These are phyloP conservation scores for Microglena sp. DNA, from an alignment of 139 green algal species.

Conservation along the genomic window DNA sequence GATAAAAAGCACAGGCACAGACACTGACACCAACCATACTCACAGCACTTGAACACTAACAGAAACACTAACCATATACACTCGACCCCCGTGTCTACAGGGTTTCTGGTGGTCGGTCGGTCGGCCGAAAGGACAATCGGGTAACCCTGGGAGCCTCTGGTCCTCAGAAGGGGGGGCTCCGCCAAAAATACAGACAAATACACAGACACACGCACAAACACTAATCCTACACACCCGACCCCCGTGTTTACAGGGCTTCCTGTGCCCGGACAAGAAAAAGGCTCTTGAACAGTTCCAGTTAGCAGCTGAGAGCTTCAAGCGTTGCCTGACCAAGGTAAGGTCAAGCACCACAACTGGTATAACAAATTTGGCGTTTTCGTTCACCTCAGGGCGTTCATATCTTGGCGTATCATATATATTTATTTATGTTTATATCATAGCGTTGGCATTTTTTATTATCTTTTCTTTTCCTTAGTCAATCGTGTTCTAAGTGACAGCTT, in stretches of 20 bases:
- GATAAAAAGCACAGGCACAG: not conserved
- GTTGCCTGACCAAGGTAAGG: constrained; percentile 39
- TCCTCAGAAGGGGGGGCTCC: too few relatives aligned
- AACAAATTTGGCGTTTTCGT: too few relatives aligned
- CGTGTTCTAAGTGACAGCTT: too few relatives aligned
- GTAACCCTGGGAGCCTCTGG: too few relatives aligned
- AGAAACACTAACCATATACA: constrained; percentile 5
- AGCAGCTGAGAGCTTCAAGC: constrained; percentile 72
- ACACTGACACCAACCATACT: constrained; percentile 4
- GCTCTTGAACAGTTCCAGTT: constrained; percentile 72
- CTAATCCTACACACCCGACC: constrained; percentile 12
- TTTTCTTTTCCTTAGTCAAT: too few relatives aligned
- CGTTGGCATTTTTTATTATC: too few relatives aligned
- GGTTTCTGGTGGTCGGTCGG: constrained; percentile 69
- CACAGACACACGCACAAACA: not conserved
- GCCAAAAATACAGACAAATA: not conserved
- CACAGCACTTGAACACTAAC: not conserved
- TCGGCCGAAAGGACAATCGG: too few relatives aligned
- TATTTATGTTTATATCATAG: too few relatives aligned
- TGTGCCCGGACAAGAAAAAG: constrained; percentile 43
- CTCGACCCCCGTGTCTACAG: too few relatives aligned
- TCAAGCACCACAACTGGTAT: too few relatives aligned
- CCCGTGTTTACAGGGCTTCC: constrained; percentile 73
- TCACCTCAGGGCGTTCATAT: too few relatives aligned
- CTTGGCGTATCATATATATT: too few relatives aligned